A percentile compares a stretch with the other conserved stretches of the same genome.
Conservation (phyloP, 2,329 filamentous ascomycete genomes). For the Pseudopithomyces maydicus region DNA sequence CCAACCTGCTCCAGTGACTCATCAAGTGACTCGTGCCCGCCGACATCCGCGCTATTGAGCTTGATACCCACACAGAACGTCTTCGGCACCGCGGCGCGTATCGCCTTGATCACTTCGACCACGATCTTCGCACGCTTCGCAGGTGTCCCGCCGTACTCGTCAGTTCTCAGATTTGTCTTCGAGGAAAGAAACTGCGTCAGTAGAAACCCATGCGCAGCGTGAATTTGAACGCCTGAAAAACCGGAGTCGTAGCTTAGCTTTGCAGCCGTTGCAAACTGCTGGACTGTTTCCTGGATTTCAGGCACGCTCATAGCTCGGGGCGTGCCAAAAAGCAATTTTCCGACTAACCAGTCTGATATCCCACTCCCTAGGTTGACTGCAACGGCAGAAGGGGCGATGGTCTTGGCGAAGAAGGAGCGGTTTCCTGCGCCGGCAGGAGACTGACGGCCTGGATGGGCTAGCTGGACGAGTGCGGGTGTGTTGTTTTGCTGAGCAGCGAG, state of each 20-base stretch:
- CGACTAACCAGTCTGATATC: conserved; percentile 37
- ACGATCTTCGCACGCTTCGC: conserved; percentile 54
- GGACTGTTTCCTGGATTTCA: conserved; percentile 61
- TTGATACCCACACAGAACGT: conserved; percentile 56
- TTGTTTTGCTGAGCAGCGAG: conserved; percentile 61
- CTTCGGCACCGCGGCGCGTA: conserved; percentile 48
- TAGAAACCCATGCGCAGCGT: conserved; percentile 58
- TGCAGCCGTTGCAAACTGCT: conserved; percentile 64
- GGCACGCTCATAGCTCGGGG: conserved; percentile 57
- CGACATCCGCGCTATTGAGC: conserved; percentile 56
- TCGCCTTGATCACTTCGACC: conserved; percentile 51
- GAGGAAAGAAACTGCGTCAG: conserved; percentile 50
- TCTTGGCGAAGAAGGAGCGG: conserved; percentile 41
- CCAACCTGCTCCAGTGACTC: conserved; percentile 65
- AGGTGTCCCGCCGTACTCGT: conserved; percentile 54
- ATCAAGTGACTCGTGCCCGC: conserved; percentile 46
- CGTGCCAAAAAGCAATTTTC: conserved; percentile 44
- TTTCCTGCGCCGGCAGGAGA: conserved; percentile 48
- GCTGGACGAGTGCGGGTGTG: conserved; percentile 61
- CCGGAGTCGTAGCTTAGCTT: conserved; percentile 55
- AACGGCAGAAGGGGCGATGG: conserved; percentile 50
- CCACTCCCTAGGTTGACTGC: conserved; percentile 35
- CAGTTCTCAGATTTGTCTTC: conserved; percentile 53
- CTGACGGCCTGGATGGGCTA: conserved; percentile 67
- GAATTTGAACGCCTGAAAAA: conserved; percentile 60